phyloP scores from a whole-genome alignment of 2,329 filamentous ascomycete genomes.

The Trichoderma atroviride region DNA sequence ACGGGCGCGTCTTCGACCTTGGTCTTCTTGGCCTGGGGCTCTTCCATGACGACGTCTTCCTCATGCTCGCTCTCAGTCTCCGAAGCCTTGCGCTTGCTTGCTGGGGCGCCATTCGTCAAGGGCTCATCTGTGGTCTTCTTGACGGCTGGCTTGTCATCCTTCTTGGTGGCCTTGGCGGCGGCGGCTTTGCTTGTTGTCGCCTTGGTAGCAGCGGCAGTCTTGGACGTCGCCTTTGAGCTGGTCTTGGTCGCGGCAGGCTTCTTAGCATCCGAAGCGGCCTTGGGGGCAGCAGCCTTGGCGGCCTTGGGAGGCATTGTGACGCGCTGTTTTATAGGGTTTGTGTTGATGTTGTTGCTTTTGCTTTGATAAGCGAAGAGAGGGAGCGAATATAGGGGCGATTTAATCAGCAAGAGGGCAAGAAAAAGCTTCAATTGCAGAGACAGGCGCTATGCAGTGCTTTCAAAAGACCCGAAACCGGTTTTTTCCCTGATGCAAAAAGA shows the following conservation, averaged over 20 bases:
- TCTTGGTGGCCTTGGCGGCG: constrained; percentile 35
- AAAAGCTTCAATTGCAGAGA: constrained; percentile 15
- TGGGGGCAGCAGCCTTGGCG: constrained; percentile 29
- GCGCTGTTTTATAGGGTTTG: constrained; percentile 8
- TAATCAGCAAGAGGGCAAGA: not conserved
- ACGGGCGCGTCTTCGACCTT: constrained; percentile 31
- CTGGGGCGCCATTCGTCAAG: constrained; percentile 30
- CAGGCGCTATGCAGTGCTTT: not conserved
- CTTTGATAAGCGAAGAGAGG: constrained; percentile 8
- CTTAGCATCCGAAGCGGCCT: constrained; percentile 34
- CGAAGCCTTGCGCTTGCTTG: constrained; percentile 37
- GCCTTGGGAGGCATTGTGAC: constrained; percentile 40
- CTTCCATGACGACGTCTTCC: constrained; percentile 28
- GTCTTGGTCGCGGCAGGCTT: constrained; percentile 31
- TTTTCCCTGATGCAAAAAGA: not conserved
- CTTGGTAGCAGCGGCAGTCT: constrained; percentile 32
- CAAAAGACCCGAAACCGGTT: not conserved
- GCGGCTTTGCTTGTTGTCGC: constrained; percentile 36
- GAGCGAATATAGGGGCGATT: not conserved
- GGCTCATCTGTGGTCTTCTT: constrained; percentile 44
- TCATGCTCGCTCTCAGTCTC: constrained; percentile 35
- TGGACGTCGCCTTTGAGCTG: constrained; percentile 26
- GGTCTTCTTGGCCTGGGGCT: constrained; percentile 33
- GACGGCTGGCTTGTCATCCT: constrained; percentile 26
- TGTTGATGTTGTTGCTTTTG: not conserved